Evolutionary conservation across 2,329 filamentous ascomycete genomes (phyloP).

Genomic region (Eutypa lata): DNA sequence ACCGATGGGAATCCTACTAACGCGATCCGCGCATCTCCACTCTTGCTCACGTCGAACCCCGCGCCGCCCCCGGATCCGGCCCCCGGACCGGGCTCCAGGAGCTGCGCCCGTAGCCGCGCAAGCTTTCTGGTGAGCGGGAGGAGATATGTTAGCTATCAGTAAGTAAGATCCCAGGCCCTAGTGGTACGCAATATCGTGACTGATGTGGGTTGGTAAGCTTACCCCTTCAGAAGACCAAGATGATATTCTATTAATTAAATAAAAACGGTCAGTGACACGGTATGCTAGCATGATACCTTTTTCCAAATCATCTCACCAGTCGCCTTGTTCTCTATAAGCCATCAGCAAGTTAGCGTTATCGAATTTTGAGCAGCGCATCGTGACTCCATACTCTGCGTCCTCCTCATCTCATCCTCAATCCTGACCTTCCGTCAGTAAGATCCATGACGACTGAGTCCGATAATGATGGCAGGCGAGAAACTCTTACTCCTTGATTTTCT

Average conservation of each 20-base stretch:
- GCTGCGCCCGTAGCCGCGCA: constrained; percentile 86
- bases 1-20: constrained; percentile 98
- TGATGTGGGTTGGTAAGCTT: constrained; percentile 26
- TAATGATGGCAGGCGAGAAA: neutral
- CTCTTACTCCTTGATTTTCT: constrained; percentile 95
- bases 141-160: constrained; percentile 4
- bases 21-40: constrained; percentile 92
- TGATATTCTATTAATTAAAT: constrained; percentile 93
- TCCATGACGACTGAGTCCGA: constrained; percentile 16
- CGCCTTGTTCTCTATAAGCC: constrained; percentile 85
- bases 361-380: constrained; percentile 1
- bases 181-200: too few relatives aligned
- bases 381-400: constrained; percentile 80
- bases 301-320: constrained; percentile 79
- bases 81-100: constrained; percentile 84
- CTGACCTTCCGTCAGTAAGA: constrained; percentile 42
- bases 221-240: constrained; percentile 96
- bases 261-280: constrained; percentile 3
- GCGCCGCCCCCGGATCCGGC: constrained; percentile 73
- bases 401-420: constrained; percentile 99
- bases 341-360: constrained; percentile 15
- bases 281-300: too few relatives aligned
- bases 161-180: neutral
- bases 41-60: constrained; percentile 94
- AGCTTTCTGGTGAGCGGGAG: constrained; percentile 62